Base-by-base conservation (phyloP, 305 asterid species). In the Plantago rigida region DNA sequence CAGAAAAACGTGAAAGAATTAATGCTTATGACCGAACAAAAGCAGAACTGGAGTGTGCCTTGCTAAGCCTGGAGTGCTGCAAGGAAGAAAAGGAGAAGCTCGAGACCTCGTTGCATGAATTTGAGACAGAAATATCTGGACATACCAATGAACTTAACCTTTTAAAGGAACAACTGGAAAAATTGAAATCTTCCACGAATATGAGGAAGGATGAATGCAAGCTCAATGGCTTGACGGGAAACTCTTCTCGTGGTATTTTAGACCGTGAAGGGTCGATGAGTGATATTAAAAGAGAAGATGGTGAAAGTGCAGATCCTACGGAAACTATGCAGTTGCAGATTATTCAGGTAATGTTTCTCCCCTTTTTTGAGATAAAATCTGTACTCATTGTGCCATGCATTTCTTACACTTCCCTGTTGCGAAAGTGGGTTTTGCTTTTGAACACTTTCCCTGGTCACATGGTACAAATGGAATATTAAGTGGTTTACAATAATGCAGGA, bases 41-140 rank as follows among this genome's bases (percentile, higher is more conserved):
- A 73, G 87, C 95, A 51, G 97, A 89, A 79, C 77, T 89, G 77
- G 99, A 93, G 70, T 93, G 96, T 71, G 94, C 97, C 13, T 60
- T 78, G 15, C 84, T 89, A 58, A 89, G 96, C 83, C 79, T 89
- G 36, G 99, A 89, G 77, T 93, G 99, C 66, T 93, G 97, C 79
- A 93, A 80, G 86, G 99, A 93, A 83, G 99, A 93, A 69, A 85
- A 85, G 71, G 97, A 82, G 68, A 89, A 84, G 71, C 79, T 87
- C 47, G 83, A 71, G 65, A 71, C 73, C 67, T 78, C 81, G 58
- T 69, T 89, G 67, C 77, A 46, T 60, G 88, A 84, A 66, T 75
- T 76, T 47, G 87, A 77, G 77, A 73, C 56, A 14, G 94, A 83
- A 68, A 83, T 80, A 68, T 77, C 84, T 60, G 66, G 22, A 59